Evolutionary conservation across 75 land plant genomes (phyloP), one percentile per base, ranked within the genome.

Genomic region (Picea glauca): DNA sequence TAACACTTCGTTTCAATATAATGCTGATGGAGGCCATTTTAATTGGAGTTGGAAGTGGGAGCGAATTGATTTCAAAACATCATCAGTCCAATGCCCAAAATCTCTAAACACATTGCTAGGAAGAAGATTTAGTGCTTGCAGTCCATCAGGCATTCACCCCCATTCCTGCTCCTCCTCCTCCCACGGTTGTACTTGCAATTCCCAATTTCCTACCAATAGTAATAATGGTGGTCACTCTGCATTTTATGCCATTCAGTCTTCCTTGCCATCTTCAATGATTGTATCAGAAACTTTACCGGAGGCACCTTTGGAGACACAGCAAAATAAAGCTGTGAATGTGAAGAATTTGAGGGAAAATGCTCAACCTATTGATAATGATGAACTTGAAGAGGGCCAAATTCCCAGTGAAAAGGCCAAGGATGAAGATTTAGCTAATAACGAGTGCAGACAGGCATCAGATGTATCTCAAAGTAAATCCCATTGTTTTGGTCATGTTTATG

Each of bases 121-220:
- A 6, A 67, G 72, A 67, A 67, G 50, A 67, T 67, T 67, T 67
- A 67, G 72, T 35, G 72, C 72, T 43, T 67, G 43, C 43, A 38
- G 38, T 67, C 21, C 72, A 3, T 67, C 72, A 35, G 72, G 43
- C 46, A 18, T 67, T 67, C 38, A 43, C 72, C 72, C 72, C n/a
- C 8, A 18, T 1, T 67, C 46, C 38, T 6, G 15, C 15, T 14
- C 15, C 32, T 13, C 67, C 1, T 4, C n/a, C 5, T 35, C 43
- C 50, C 50, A 38, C 4, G 72, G 50, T 35, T 38, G 72, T 20
- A 13, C 72, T 38, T 67, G 72, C 50, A 33, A 67, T 67, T 46
- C 50, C 50, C 0, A 46, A 46, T 46, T 46, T 46, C 50, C 50
- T 6, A 46, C 50, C 1, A 7, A 46, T 46, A 46, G 7, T 46